Base-by-base conservation (phyloP, 2,329 filamentous ascomycete genomes). In the Grosmannia clavigera region DNA sequence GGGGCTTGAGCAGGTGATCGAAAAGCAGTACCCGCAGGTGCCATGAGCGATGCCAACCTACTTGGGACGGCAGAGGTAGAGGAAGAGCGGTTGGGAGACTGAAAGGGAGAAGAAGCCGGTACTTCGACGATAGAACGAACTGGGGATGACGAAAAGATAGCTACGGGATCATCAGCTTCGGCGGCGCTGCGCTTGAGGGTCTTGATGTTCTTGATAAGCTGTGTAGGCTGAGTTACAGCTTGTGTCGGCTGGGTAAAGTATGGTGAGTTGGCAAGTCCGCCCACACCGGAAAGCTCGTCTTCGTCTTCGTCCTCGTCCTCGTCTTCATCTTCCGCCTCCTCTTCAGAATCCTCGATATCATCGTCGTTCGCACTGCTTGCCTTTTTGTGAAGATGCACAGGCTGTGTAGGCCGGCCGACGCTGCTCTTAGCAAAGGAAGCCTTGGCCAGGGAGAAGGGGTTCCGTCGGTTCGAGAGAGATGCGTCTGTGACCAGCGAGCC, bases 61-160 rank as follows among this genome's bases (percentile, higher is more conserved):
- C 75, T 75, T 16, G 61, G 59, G 12, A 62, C 61, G 9, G 52
- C 57, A 16, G 59, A 14, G 12, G 40, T 11, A n/a, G 57, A 60
- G 63, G 58, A 60, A 65, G 53, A 62, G 56, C 19, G 29, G 22
- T n/a, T 56, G 38, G 60, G 59, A 33, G 54, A 68, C 61, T 81
- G 80, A 61, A 85, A 79, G 2, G 91, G 92, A 1, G 92, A 96
- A 3, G 92, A 96, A n/a, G 90, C 89, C 35, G 87, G 85, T 3
- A 96, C 92, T 71, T 96, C 92, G 60, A 96, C 69, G 22, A 76
- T 67, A 40, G 75, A 74, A 31, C 71, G 66, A 5, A 59, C 53
- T 12, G 64, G 58, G 0, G 80, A 79, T 9, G 78, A 76, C 29
- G 73, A 73, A 53, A 70, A 46, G 52, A 72, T 59, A n/a, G 60